Evolutionary conservation across 176 grass and related monocot species (phyloP), one percentile per base, ranked within the genome.

Genomic region (Typha latifolia): DNA sequence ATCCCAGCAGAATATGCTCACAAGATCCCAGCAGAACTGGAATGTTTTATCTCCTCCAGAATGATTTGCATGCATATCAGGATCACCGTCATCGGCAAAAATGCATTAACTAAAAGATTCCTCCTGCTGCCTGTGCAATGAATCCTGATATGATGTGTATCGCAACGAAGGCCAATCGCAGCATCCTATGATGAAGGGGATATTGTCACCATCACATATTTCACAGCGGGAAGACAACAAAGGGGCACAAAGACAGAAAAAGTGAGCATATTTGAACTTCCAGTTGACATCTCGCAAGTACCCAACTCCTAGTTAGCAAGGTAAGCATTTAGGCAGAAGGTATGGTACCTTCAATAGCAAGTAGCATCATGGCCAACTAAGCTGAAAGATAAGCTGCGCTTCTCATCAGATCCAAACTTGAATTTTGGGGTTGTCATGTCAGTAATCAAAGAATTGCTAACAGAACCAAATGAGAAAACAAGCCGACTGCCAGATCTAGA

Each of bases 381-480:
- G 63, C 74, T 49, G 1, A 89, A 82, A 27, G 67, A 89, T 34
- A 84, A 69, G 1, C 80, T 78, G 6, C 50, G 71, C 67, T 69
- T 84, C 16, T 61, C 62, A 32, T 56, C 66, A 32, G 86, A 84
- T 52, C 78, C 78, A n/a, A 89, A 62, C n/a, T 76, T 85, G 71
- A 82, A 89, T 31, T 14, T 48, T 49, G 75, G 75, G 9, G 0
- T 72, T 22, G 48, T 11, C 61, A 19, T 76, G 0, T 66, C 82
- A 20, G 67, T 61, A 26, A 32, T 19, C 19, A 12, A 19, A 23
- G 75, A 65, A 5, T 65, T n/a, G 43, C 66, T 37, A 1, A 50
- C 56, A 1, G 66, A 26, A 67, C 69, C 49, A 7, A 61, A 69
- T 4, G 64, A 59, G 79, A 90, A 90, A 63, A 77, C 69, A 7